These are phyloP conservation scores for Plasmodium knowlesi DNA, from an alignment of 169 alveolate species.

Conservation along the genomic window DNA sequence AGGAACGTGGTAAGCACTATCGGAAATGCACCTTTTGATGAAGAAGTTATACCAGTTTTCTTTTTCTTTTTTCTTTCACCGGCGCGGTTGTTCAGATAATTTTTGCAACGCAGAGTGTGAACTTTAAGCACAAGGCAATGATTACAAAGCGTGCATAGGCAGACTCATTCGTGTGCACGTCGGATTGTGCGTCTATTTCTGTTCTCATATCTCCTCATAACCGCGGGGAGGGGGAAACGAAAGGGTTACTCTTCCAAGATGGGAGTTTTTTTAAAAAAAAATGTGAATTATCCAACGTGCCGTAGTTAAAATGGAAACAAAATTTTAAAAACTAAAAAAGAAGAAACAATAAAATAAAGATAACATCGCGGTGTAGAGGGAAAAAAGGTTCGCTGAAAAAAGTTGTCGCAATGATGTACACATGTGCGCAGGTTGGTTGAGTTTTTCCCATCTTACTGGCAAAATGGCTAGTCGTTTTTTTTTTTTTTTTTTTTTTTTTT, in stretches of 20 bases:
- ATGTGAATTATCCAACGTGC: background rate
- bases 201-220: background rate
- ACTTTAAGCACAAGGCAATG: background rate
- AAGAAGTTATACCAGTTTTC: background rate
- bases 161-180: background rate
- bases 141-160: background rate
- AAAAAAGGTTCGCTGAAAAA: background rate
- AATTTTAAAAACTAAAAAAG: slow-evolving; percentile 1
- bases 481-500: background rate
- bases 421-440: background rate
- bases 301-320: background rate
- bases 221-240: background rate
- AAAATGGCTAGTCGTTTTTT: background rate
- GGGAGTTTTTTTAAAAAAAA: background rate
- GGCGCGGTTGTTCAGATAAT: background rate
- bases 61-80: background rate
- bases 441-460: background rate
- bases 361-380: background rate
- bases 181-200: background rate
- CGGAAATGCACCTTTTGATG: background rate
- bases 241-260: background rate
- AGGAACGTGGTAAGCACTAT: background rate
- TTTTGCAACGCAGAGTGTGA: background rate
- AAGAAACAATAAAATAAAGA: background rate
- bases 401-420: background rate